Base-by-base conservation (phyloP, 768 basidiomycete genomes). In the Naganishia friedmannii region DNA sequence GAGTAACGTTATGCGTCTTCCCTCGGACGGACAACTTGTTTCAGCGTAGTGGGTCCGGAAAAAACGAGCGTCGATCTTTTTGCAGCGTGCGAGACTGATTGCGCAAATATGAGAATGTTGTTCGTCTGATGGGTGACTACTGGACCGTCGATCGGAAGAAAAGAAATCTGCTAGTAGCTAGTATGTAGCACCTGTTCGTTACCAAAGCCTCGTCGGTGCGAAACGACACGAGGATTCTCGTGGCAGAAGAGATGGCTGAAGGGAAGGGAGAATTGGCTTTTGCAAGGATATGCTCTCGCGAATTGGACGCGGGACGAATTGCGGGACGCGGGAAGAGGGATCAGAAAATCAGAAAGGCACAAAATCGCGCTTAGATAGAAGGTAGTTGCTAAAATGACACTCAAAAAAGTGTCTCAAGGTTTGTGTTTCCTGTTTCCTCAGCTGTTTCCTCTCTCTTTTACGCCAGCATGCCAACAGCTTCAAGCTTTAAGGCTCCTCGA, bases 11-110 rank as follows among this genome's bases (percentile, higher is more conserved):
- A 51, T 51, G 39, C 28, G 26, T 45, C 26, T 39, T 45, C 42
- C 2, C 1, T 63, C 57, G 57, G 57, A 28, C 31, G 60, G 21
- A 21, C 37, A 46, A 63, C 23, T 29, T 63, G 60, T 45, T 63
- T 63, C 60, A 45, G 37, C 58, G 58, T 60, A n/a, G 17, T 42
- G 23, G 39, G 60, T 45, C 39, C n/a, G 60, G 23, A 63, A 63
- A 63, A 63, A 46, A 63, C 39, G 60, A 63, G 39, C 39, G 60
- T 63, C 60, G 60, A 63, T 63, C 60, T 37, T 28, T 15, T 31
- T 34, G 9, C 37, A 23, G 13, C 31, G 10, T 26, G n/a, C 7
- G 4, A 9, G 23, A 23, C n/a, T 39, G 37, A 2, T 13, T 19
- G 39, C 23, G 60, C 15, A 10, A 10, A 34, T 15, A 37, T 37